These are phyloP conservation scores for Erythrophleum fordii DNA, from an alignment of 306 rosid genomes.

Conservation along the genomic window DNA sequence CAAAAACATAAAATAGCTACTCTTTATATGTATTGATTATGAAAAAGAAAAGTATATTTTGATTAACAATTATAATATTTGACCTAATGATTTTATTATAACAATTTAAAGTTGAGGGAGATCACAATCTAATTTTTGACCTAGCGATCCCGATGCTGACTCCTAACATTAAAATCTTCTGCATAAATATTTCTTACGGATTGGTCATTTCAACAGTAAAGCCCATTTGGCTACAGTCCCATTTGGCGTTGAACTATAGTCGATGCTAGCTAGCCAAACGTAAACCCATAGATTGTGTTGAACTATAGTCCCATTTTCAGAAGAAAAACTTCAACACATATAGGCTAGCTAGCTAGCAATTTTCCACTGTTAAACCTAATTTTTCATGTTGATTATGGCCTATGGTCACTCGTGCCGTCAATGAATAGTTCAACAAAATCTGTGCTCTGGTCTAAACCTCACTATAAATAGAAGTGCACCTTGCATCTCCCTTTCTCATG, in stretches of 20 bases:
- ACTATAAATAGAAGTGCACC: slow-evolving; percentile 39
- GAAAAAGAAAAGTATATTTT: not conserved
- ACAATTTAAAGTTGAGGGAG: not conserved
- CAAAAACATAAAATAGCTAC: not conserved
- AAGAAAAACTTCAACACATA: not conserved
- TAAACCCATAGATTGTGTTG: not conserved
- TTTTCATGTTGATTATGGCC: not conserved
- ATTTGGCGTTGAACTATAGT: not conserved
- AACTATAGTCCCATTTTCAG: not conserved
- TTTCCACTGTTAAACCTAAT: slow-evolving; percentile 29
- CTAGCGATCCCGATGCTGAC: not conserved
- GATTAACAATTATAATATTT: not conserved
- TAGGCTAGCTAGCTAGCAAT: not conserved
- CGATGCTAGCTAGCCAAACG: not conserved
- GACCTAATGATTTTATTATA: not conserved
- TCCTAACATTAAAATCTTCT: not conserved
- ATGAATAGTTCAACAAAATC: slow-evolving; percentile 8
- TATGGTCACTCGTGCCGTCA: not conserved
- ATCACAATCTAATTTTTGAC: not conserved
- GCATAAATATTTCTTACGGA: not conserved
- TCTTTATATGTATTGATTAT: not conserved
- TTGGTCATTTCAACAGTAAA: not conserved
- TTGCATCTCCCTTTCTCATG: not conserved
- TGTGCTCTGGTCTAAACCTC: not conserved
- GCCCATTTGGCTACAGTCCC: not conserved